Evolutionary conservation across 768 basidiomycete species (phyloP).

Genomic region (Cystobasidium ongulense): DNA sequence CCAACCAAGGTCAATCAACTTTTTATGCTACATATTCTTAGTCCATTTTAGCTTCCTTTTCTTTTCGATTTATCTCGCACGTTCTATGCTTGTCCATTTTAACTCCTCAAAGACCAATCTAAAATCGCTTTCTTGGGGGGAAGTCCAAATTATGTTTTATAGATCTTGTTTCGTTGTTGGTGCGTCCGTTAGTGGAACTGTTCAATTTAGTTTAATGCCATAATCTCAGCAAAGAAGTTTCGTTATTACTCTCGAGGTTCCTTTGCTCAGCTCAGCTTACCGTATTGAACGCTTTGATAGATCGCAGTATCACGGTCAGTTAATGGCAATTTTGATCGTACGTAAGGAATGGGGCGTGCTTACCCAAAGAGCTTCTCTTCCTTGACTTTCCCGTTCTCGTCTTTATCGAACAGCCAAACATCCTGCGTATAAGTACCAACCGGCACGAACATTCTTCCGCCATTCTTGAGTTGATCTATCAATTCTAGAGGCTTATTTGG

Average conservation of each 20-base stretch:
- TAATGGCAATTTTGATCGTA: neutral
- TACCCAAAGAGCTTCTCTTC: slow-evolving; percentile 60
- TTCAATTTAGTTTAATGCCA: too few species aligned
- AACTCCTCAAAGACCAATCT: neutral
- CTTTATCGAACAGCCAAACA: slow-evolving; percentile 73
- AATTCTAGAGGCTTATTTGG: slow-evolving; percentile 62
- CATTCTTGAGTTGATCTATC: slow-evolving; percentile 55
- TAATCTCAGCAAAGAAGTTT: too few species aligned
- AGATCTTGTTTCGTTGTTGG: neutral
- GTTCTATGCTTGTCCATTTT: too few species aligned
- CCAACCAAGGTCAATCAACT: too few species aligned
- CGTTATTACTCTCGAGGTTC: neutral
- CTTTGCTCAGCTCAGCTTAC: neutral
- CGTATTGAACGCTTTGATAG: slow-evolving; percentile 42
- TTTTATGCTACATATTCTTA: too few species aligned
- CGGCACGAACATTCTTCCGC: slow-evolving; percentile 73
- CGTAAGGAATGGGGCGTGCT: slow-evolving; percentile 53
- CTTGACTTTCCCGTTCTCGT: slow-evolving; percentile 58
- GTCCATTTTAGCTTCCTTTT: too few species aligned
- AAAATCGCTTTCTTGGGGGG: neutral
- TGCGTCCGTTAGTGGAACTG: slow-evolving; percentile 45
- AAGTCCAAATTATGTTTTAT: neutral
- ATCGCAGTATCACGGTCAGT: neutral
- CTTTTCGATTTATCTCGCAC: too few species aligned
- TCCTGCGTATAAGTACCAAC: slow-evolving; percentile 60